A percentile compares a stretch with the other conserved stretches of the same genome.
These are phyloP conservation scores for Apiospora kogelbergensis DNA, from an alignment of 2,329 filamentous ascomycete genomes.

Conservation along the genomic window DNA sequence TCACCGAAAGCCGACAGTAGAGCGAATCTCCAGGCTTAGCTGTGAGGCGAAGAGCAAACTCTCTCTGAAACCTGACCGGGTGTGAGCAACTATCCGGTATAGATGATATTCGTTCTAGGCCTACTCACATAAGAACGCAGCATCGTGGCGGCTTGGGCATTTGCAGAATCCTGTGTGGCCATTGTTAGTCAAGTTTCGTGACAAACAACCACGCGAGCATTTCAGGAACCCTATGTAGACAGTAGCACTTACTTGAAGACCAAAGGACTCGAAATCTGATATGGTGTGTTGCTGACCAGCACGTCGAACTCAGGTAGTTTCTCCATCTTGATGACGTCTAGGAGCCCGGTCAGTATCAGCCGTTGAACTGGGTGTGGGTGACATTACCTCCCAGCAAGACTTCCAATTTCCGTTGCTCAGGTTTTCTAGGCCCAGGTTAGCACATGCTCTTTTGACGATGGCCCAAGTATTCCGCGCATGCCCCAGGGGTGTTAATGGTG, in stretches of 20 bases:
- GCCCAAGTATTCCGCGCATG: background rate
- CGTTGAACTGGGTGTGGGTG: constrained; percentile 46
- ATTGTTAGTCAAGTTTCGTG: background rate
- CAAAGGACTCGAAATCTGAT: constrained; percentile 84
- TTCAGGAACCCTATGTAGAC: too few relatives aligned
- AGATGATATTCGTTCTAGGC: background rate
- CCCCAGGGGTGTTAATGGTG: background rate
- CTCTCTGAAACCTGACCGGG: constrained; percentile 94
- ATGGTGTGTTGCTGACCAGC: constrained; percentile 70
- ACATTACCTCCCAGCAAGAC: constrained; percentile 66
- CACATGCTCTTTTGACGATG: background rate
- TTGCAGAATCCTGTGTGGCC: background rate
- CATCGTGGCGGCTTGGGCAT: constrained; percentile 71
- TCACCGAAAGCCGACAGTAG: constrained; percentile 88
- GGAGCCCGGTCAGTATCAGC: background rate
- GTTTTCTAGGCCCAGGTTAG: constrained; percentile 45
- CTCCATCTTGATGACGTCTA: constrained; percentile 70
- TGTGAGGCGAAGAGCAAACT: constrained; percentile 81
- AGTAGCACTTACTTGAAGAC: constrained; percentile 81
- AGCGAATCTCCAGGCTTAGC: constrained; percentile 85
- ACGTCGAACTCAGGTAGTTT: constrained; percentile 70
- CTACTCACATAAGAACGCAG: constrained; percentile 50
- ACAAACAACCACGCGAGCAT: background rate
- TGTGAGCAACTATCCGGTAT: constrained; percentile 28
- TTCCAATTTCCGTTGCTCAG: constrained; percentile 79